Percentiles rank a stretch among this genome's conserved stretches.
Conservation (phyloP, 208 protist genomes). For the Wallacemonas sp. region DNA sequence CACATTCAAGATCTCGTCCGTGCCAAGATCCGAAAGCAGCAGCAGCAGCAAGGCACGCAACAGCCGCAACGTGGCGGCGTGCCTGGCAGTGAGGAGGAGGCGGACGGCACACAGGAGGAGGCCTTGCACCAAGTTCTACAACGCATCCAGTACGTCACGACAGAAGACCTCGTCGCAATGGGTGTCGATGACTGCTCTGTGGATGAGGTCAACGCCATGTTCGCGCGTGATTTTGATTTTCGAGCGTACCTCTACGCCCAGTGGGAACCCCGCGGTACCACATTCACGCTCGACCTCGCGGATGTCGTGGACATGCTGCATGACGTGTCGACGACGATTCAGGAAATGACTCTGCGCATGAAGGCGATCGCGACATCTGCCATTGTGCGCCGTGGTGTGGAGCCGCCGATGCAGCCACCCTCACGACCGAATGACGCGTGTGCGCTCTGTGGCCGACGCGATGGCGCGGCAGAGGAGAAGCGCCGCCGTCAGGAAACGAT, state of each 20-base stretch:
- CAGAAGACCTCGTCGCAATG: constrained; percentile 60
- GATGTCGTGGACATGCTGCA: constrained; percentile 77
- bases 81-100: background rate
- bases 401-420: constrained; percentile 68
- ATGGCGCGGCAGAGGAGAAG: constrained; percentile 53
- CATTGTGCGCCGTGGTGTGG: constrained; percentile 52
- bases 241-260: constrained; percentile 51
- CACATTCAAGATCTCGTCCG: constrained; percentile 14
- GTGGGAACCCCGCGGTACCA: constrained; percentile 25
- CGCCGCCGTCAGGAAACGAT: constrained; percentile 53
- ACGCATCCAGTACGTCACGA: constrained; percentile 45
- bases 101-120: background rate
- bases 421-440: constrained; percentile 67
- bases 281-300: constrained; percentile 38
- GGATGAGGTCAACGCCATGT: constrained; percentile 84
- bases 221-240: constrained; percentile 70
- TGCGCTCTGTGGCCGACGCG: constrained; percentile 65
- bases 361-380: constrained; percentile 52
- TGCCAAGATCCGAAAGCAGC: constrained; percentile 13
- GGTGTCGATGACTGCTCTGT: constrained; percentile 65
- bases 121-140: constrained; percentile 4
- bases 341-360: constrained; percentile 75
- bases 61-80: background rate
- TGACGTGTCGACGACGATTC: constrained; percentile 57
- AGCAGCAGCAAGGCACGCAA: constrained; percentile 5